Base-by-base conservation (phyloP, 2,329 filamentous ascomycete species). In the Orbilia javanica region DNA sequence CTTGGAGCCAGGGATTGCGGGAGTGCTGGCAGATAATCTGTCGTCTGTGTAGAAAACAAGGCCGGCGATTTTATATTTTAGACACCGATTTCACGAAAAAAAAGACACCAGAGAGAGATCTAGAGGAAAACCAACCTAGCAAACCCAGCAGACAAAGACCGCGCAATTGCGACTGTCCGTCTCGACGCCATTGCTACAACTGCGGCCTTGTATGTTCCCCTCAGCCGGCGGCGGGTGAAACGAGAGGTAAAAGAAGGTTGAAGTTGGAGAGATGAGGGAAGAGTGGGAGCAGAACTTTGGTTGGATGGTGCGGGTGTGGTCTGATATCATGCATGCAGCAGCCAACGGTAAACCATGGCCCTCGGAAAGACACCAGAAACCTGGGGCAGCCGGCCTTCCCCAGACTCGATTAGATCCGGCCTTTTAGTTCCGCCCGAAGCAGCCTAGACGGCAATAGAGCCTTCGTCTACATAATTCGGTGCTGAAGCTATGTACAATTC, bases 301-400 rank as follows among this genome's bases (percentile, higher is more conserved):
- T 68, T 57, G 66, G 55, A 68, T 71, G 63, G 73, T 69, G 73
- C 42, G 60, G 57, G 65, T 72, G 68, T 78, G 74, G 74, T 71
- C 67, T 78, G 74, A 78, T 78, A 66, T 78, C 74, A 71, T 66
- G 39, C 73, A 66, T 71, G 66, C 66, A 72, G 50, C 10, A 39
- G 34, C 13, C 13, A 31, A 22, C 52, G 52, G 27, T 36, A 36
- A 57, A 57, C 29, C 52, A 36, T 50, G 72, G 22, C 39, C 52
- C 52, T 57, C 52, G 52, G 52, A 34, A 25, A 60, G 63, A 36
- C 22, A 48, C 42, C 29, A 29, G 66, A 62, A 44, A 44, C 44
- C 46, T 53, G 55, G 68, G 68, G 22, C 18, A 65, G 29, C 46
- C 20, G 52, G 13, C 18, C 53, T 62, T 62, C 50, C 60, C 69